A percentile compares a stretch with the other conserved stretches of the same genome.
Conservation (phyloP, 2,329 filamentous ascomycete species). For the Neurospora sp. region DNA sequence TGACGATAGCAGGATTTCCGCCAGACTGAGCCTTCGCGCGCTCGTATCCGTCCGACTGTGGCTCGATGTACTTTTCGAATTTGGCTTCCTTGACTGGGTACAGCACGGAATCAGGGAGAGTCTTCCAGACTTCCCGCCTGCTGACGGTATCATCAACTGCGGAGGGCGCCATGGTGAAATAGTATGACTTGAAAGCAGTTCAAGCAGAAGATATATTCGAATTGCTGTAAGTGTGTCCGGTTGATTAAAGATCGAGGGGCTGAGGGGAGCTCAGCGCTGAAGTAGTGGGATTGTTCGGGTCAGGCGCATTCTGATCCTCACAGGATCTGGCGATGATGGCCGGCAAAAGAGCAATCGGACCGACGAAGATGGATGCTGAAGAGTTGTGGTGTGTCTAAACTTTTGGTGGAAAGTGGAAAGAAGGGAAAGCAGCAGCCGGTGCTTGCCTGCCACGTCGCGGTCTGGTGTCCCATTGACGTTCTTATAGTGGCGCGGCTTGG, state of each 20-base stretch:
- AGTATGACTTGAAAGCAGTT: not conserved
- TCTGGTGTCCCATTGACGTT: not conserved
- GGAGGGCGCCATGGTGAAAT: conserved; percentile 39
- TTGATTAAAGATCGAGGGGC: not conserved
- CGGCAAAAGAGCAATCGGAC: not conserved
- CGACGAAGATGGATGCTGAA: not conserved
- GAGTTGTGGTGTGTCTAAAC: not conserved
- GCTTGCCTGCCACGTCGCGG: not conserved
- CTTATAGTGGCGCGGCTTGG: not conserved
- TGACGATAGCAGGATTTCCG: conserved; percentile 71
- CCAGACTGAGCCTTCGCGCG: conserved; percentile 48
- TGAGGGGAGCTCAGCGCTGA: not conserved
- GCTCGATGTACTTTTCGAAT: conserved; percentile 45
- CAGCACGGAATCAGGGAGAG: conserved; percentile 43
- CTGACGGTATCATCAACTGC: conserved; percentile 35
- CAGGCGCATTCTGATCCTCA: not conserved
- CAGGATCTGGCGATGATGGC: not conserved
- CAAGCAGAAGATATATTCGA: not conserved
- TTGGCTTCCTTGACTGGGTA: conserved; percentile 52
- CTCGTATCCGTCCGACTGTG: conserved; percentile 58
- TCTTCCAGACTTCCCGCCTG: conserved; percentile 31
- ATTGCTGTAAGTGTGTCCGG: not conserved
- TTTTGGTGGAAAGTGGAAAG: not conserved
- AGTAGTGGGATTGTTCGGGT: not conserved
- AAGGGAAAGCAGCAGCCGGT: not conserved